A percentile compares a stretch with the other conserved stretches of the same genome.
phyloP scores from a whole-genome alignment of 192 early-diverging fungal species.

The Pilobolus umbonatus region DNA sequence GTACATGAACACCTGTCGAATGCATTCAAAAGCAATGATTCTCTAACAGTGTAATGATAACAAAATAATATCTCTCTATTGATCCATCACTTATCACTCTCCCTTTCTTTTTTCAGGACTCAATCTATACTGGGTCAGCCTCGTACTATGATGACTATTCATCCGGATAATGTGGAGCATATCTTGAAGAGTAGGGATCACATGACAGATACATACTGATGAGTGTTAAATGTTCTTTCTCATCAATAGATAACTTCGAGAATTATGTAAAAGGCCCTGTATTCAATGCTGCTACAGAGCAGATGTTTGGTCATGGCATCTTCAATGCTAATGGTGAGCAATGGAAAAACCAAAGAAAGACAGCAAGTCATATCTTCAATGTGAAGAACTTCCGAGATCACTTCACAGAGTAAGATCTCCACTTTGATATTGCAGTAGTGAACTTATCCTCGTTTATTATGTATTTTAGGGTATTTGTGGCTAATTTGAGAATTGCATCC shows the following conservation, averaged over 20 bases:
- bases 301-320: slow-evolving; percentile 64
- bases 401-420: slow-evolving; percentile 24
- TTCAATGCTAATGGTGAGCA: slow-evolving; percentile 62
- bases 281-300: slow-evolving; percentile 38
- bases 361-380: slow-evolving; percentile 34
- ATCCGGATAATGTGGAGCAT: slow-evolving; percentile 32
- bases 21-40: slow-evolving; percentile 2
- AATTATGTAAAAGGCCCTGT: slow-evolving; percentile 39
- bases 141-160: slow-evolving; percentile 19
- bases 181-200: slow-evolving; percentile 31
- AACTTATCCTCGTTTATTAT: not conserved
- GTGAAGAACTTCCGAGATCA: slow-evolving; percentile 37
- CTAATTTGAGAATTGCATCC: slow-evolving; percentile 15
- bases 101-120: slow-evolving; percentile 3
- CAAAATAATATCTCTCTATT: no score
- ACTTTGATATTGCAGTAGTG: not conserved
- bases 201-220: no score
- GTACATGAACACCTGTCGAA: slow-evolving; percentile 19
- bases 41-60: slow-evolving; percentile 26
- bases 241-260: slow-evolving; percentile 27
- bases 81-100: not conserved
- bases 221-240: not conserved
- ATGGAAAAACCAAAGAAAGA: slow-evolving; percentile 52
- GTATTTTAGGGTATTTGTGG: slow-evolving; percentile 28
- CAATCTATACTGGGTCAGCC: slow-evolving; percentile 24